Conservation (phyloP, 345 rosid genomes). For the Heritiera littoralis region DNA sequence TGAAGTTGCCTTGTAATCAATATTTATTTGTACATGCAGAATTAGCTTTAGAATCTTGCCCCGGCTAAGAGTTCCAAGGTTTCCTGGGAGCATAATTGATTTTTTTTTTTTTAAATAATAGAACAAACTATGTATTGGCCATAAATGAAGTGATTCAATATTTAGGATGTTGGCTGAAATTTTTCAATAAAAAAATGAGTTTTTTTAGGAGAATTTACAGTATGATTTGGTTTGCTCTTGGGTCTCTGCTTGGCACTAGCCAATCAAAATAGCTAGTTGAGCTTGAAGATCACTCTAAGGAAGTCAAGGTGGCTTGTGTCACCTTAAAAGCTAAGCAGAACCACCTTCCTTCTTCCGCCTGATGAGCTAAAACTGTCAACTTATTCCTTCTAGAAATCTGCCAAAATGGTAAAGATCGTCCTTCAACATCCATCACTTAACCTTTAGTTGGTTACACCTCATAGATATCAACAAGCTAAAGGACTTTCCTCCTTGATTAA, state of each 20-base stretch:
- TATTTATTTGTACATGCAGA: background rate
- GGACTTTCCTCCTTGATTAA: background rate
- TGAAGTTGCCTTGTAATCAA: background rate
- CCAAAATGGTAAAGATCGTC: background rate
- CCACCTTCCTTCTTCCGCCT: background rate
- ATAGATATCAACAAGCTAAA: background rate
- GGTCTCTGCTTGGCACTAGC: background rate
- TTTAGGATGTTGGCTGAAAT: background rate
- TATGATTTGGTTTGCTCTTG: background rate
- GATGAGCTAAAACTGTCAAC: background rate
- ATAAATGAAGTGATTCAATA: background rate
- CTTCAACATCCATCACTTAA: background rate
- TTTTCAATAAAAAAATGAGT: background rate
- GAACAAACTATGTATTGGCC: background rate
- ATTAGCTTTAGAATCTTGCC: background rate
- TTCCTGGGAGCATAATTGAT: background rate
- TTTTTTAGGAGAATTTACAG: background rate
- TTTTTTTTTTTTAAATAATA: background rate
- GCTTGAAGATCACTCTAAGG: background rate
- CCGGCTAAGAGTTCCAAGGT: background rate
- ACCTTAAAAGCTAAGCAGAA: background rate
- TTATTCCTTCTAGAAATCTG: background rate
- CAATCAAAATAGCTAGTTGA: background rate
- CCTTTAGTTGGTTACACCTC: background rate
- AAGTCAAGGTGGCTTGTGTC: background rate